Base-by-base conservation (phyloP, 179 eudicot genomes). In the Vitellaria paradoxa region DNA sequence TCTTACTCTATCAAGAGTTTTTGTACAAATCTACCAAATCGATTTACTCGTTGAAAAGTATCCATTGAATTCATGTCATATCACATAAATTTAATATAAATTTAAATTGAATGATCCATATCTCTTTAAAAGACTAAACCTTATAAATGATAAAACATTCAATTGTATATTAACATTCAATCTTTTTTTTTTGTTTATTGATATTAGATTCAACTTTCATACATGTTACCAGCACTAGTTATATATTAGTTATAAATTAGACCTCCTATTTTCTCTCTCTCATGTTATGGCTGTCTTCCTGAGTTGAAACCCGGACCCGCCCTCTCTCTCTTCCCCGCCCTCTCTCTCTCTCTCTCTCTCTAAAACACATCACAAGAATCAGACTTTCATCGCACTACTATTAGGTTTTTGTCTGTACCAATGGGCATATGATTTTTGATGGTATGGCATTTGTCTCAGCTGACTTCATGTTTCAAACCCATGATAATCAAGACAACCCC, bases 381-480 rank as follows among this genome's bases (percentile, higher is more conserved):
- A 59, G 76, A 11, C 76, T 42, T 52, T 30, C 75, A 63, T 47
- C 59, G 15, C 56, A 26, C 69, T 14, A n/a, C 53, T 50, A 24
- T 63, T 63, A 62, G 45, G 68, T 56, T 74, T 47, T 24, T 63
- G 15, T 13, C 46, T 4, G 9, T 2, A 14, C 12, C 50, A 69
- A 7, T 21, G 9, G 37, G 65, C 42, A 26, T 65, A 62, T 75
- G 47, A 63, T 75, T 64, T 26, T 24, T 24, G 57, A 46, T 62
- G 68, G 17, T 49, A 75, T 75, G 77, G 60, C 77, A 13, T 75
- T 75, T 75, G 69, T 75, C 69, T 65, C 77, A 21, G 56, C 59
- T 62, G 55, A 74, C 9, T 64, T 64, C 70, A 75, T 75, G 47
- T 75, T 75, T 64, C 77, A 65, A 49, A 3, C 46, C 68, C 69